These are phyloP conservation scores for Cryptomeria japonica DNA, from an alignment of 75 land plant species.

Conservation along the genomic window DNA sequence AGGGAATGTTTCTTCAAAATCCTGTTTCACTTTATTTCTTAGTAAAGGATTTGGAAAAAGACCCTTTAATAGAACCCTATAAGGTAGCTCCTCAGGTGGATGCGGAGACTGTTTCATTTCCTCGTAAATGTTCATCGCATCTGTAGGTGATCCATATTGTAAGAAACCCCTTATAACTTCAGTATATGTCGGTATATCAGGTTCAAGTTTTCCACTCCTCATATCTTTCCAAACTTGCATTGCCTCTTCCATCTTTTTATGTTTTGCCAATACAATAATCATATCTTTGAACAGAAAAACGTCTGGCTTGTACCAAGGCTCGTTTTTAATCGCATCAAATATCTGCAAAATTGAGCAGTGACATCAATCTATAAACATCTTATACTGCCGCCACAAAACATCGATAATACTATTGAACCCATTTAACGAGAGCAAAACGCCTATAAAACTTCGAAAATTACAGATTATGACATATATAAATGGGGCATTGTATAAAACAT, in stretches of 20 bases:
- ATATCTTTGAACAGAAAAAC: constrained; percentile 80
- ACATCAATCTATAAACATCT: not conserved
- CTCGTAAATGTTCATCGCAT: constrained; percentile 84
- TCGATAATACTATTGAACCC: not conserved
- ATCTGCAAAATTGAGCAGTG: constrained; percentile 39
- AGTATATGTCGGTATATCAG: constrained; percentile 75
- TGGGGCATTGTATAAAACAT: not conserved
- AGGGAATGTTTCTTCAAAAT: constrained; percentile 67
- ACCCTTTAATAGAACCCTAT: constrained; percentile 63
- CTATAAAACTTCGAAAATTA: not conserved
- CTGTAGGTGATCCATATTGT: constrained; percentile 64
- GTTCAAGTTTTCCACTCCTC: constrained; percentile 66
- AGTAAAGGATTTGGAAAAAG: constrained; percentile 67
- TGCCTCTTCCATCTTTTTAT: constrained; percentile 61
- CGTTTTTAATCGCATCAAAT: constrained; percentile 64
- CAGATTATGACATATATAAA: not conserved
- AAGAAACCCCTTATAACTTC: constrained; percentile 87
- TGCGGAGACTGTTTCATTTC: constrained; percentile 75
- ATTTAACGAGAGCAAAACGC: not conserved
- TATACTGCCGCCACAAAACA: not conserved
- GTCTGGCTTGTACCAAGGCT: constrained; percentile 89
- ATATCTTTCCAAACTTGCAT: constrained; percentile 66
- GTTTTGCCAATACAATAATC: constrained; percentile 66
- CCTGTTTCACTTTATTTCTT: constrained; percentile 71
- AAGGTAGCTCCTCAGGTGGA: constrained; percentile 68